phyloP scores from a whole-genome alignment of 2,329 filamentous ascomycete species.

The Fonsecaea nubica region DNA sequence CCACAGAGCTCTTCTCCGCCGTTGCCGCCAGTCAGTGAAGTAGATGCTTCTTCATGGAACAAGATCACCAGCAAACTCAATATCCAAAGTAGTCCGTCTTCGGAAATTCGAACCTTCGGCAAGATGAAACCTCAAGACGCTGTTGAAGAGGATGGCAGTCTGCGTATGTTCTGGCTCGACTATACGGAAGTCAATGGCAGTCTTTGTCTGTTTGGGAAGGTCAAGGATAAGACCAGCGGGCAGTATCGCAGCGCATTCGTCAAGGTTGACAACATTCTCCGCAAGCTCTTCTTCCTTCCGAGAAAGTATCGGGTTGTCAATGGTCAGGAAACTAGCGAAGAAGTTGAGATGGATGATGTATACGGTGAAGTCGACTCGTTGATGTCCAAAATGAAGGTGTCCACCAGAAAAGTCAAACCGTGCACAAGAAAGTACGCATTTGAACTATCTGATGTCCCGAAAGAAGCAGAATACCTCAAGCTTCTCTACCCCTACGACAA shows the following conservation, averaged over 20 bases:
- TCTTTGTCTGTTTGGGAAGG: constrained; percentile 93
- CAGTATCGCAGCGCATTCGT: constrained; percentile 89
- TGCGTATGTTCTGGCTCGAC: constrained; percentile 96
- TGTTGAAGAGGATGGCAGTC: constrained; percentile 89
- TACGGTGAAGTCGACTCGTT: constrained; percentile 86
- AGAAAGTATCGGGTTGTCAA: constrained; percentile 66
- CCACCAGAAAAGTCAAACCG: constrained; percentile 91
- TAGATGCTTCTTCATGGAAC: constrained; percentile 89
- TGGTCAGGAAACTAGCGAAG: constrained; percentile 74
- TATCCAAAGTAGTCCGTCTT: constrained; percentile 71
- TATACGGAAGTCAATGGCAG: constrained; percentile 92
- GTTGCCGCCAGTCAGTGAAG: constrained; percentile 61
- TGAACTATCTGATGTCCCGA: constrained; percentile 84
- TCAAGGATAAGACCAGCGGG: constrained; percentile 82
- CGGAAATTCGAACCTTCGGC: constrained; percentile 70
- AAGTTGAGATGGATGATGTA: constrained; percentile 85
- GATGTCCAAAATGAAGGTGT: constrained; percentile 85
- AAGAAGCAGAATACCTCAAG: constrained; percentile 90
- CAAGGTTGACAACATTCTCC: constrained; percentile 91
- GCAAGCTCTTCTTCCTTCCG: constrained; percentile 92
- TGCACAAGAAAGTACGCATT: constrained; percentile 94
- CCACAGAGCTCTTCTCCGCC: constrained; percentile 77
- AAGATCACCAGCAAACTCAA: constrained; percentile 85
- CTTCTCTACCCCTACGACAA: constrained; percentile 95
- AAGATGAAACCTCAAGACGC: constrained; percentile 85